phyloP scores from a whole-genome alignment of 2,329 filamentous ascomycete genomes.

The Diaporthe sp. region DNA sequence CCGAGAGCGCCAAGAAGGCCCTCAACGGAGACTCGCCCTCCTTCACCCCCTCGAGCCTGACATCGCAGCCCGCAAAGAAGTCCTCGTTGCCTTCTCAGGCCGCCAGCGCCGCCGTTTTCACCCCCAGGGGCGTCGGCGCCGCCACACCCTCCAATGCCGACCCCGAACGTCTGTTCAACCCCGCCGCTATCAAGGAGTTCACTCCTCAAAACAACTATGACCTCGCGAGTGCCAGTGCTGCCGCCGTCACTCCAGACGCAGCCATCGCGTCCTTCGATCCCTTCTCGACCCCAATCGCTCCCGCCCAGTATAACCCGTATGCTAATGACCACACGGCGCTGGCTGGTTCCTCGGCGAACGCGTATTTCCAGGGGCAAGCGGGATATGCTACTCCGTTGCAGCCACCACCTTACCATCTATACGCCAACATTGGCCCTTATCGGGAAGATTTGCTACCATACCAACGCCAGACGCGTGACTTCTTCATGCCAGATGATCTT shows the following conservation, averaged over 20 bases:
- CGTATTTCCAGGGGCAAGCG: slow-evolving; percentile 75
- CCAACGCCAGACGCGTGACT: slow-evolving; percentile 88
- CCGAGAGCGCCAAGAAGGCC: slow-evolving; percentile 70
- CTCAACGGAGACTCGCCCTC: slow-evolving; percentile 97
- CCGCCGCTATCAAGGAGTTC: slow-evolving; percentile 70
- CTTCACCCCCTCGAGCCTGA: slow-evolving; percentile 79
- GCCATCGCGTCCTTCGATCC: slow-evolving; percentile 69
- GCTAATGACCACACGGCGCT: slow-evolving; percentile 76
- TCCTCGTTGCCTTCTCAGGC: slow-evolving; percentile 88
- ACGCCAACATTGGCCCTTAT: slow-evolving; percentile 87
- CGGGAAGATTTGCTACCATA: slow-evolving; percentile 85
- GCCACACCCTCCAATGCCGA: slow-evolving; percentile 56
- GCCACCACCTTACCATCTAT: slow-evolving; percentile 90
- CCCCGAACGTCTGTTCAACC: slow-evolving; percentile 62
- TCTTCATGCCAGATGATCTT: slow-evolving; percentile 89
- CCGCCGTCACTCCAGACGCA: slow-evolving; percentile 57
- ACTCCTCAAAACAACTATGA: slow-evolving; percentile 68
- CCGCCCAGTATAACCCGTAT: slow-evolving; percentile 79
- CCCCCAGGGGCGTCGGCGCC: slow-evolving; percentile 71
- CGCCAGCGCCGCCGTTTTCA: slow-evolving; percentile 89
- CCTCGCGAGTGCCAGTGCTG: slow-evolving; percentile 62
- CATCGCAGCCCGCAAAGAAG: slow-evolving; percentile 66
- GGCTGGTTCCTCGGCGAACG: slow-evolving; percentile 62
- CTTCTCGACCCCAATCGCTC: slow-evolving; percentile 69
- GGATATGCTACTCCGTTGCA: slow-evolving; percentile 67